These are phyloP conservation scores for Candida glucosophila DNA, from an alignment of 1,139 yeast genomes.

Conservation along the genomic window DNA sequence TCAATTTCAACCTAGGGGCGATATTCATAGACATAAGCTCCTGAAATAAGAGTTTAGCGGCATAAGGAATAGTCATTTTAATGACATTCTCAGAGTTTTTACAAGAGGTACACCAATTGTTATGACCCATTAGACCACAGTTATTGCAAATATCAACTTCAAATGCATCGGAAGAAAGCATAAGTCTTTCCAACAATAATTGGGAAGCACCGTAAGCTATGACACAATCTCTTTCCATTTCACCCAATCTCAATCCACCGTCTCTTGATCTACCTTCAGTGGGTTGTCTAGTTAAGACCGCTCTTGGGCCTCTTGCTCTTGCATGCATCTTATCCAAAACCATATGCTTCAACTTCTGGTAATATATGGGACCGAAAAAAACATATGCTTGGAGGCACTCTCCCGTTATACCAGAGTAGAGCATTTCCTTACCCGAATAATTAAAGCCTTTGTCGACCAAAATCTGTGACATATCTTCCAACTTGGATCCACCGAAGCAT, in stretches of 20 bases:
- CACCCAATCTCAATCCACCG: slow-evolving; percentile 98
- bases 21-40: slow-evolving; percentile 95
- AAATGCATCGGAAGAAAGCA: slow-evolving; percentile 96
- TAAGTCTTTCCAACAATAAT: slow-evolving; percentile 81
- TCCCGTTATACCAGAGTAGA: slow-evolving; percentile 97
- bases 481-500: slow-evolving; percentile 93
- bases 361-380: slow-evolving; percentile 96
- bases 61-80: slow-evolving; percentile 96
- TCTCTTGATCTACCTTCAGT: slow-evolving; percentile 99
- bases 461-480: slow-evolving; percentile 92
- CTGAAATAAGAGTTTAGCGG: slow-evolving; percentile 92
- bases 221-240: slow-evolving; percentile 99
- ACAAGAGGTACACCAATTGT: slow-evolving; percentile 96
- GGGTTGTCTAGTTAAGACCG: slow-evolving; percentile 96
- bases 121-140: slow-evolving; percentile 98
- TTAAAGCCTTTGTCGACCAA: slow-evolving; percentile 86
- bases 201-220: slow-evolving; percentile 99
- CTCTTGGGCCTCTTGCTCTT: slow-evolving; percentile 98
- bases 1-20: slow-evolving; percentile 87
- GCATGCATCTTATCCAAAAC: slow-evolving; percentile 99
- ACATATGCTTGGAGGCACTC: slow-evolving; percentile 95
- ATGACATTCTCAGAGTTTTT: slow-evolving; percentile 79
- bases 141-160: slow-evolving; percentile 91
- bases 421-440: slow-evolving; percentile 95
- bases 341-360: slow-evolving; percentile 98